phyloP scores from a whole-genome alignment of 805 yeast genomes.

The Brettanomyces bruxellensis region DNA sequence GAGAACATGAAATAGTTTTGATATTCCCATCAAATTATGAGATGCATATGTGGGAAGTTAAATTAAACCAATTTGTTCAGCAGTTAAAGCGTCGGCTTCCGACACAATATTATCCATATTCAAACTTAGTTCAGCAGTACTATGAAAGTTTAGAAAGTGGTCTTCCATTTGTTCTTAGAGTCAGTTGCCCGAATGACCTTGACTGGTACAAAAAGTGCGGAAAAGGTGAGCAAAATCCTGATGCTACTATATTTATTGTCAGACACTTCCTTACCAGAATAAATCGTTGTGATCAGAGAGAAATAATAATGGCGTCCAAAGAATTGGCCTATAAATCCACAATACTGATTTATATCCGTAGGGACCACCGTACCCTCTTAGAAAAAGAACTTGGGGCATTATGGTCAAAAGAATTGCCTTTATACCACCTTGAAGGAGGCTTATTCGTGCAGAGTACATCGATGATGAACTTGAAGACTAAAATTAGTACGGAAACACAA shows the following conservation, averaged over 20 bases:
- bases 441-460: neutral
- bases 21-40: constrained; percentile 27
- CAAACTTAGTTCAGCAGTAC: constrained; percentile 11
- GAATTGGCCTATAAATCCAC: neutral
- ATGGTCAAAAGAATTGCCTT: constrained; percentile 1
- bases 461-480: neutral
- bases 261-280: constrained; percentile 2
- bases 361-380: neutral
- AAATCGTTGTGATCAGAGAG: neutral
- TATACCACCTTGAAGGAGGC: constrained; percentile 1
- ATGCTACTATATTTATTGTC: constrained; percentile 1
- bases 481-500: neutral
- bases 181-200: constrained; percentile 2
- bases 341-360: neutral
- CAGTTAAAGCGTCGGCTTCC: constrained; percentile 25
- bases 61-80: constrained; percentile 6
- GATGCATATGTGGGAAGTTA: constrained; percentile 31
- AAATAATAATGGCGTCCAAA: neutral
- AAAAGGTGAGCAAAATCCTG: neutral
- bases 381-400: neutral
- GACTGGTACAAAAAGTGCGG: constrained; percentile 1
- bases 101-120: constrained; percentile 19
- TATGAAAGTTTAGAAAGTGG: too few relatives aligned
- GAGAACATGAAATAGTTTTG: constrained; percentile 37
- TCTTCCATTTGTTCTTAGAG: neutral